These are phyloP conservation scores for Chenopodium suecicum DNA, from an alignment of 148 eudicot species.

Conservation along the genomic window DNA sequence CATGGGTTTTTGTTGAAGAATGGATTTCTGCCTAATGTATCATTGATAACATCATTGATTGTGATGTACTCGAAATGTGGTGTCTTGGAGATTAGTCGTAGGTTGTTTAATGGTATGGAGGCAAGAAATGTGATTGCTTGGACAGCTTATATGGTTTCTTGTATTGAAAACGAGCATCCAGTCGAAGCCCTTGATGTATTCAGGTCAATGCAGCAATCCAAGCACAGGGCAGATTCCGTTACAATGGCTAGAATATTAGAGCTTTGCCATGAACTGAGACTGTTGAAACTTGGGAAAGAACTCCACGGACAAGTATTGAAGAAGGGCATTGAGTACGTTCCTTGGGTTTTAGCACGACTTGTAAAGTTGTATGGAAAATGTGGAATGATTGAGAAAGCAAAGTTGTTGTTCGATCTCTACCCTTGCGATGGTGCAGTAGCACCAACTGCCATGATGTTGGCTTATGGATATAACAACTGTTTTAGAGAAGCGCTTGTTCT, in stretches of 20 bases:
- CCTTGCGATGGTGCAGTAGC: constrained; percentile 51
- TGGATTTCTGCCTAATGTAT: constrained; percentile 53
- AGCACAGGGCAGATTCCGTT: constrained; percentile 77
- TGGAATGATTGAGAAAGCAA: constrained; percentile 55
- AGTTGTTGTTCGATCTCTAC: constrained; percentile 47
- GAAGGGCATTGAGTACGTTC: constrained; percentile 44
- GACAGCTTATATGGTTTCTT: constrained; percentile 77
- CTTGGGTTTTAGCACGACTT: constrained; percentile 57
- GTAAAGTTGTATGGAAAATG: constrained; percentile 68
- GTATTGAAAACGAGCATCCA: constrained; percentile 38
- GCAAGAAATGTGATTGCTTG: constrained; percentile 68
- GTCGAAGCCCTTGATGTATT: constrained; percentile 61
- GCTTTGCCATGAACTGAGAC: constrained; percentile 44
- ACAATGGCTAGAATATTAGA: constrained; percentile 48
- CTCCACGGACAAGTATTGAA: constrained; percentile 70
- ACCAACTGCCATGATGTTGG: constrained; percentile 68
- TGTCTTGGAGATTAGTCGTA: constrained; percentile 40
- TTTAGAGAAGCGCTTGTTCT: constrained; percentile 50
- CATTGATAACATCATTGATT: constrained; percentile 73
- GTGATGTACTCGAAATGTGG: constrained; percentile 92
- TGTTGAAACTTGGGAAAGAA: constrained; percentile 69
- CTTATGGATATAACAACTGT: constrained; percentile 42
- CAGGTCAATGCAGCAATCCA: constrained; percentile 68
- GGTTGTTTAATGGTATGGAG: constrained; percentile 53
- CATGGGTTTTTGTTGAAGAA: constrained; percentile 65